phyloP scores from a whole-genome alignment of 345 rosid genomes.

The Acer campestre region DNA sequence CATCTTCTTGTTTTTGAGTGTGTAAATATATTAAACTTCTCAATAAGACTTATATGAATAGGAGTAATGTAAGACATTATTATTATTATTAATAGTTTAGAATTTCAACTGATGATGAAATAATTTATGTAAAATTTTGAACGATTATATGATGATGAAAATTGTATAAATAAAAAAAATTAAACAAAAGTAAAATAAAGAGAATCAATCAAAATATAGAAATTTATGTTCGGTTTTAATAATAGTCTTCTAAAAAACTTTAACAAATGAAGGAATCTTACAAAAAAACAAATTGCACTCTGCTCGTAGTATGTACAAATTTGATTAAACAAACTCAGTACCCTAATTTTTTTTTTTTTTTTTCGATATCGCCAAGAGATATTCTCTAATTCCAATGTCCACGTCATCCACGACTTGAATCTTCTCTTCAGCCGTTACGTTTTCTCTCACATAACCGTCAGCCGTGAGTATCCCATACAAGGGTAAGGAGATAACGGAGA shows the following conservation, averaged over 20 bases:
- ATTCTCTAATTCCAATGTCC: neutral
- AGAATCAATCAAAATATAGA: neutral
- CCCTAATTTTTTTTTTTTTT: neutral
- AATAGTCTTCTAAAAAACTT: neutral
- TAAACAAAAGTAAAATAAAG: too few species aligned
- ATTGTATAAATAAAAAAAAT: too few species aligned
- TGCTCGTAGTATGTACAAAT: neutral
- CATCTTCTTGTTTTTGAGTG: too few species aligned
- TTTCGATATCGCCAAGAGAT: neutral
- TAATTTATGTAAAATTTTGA: too few species aligned
- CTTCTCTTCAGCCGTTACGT: constrained; percentile 12
- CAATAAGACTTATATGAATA: neutral
- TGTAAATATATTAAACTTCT: neutral
- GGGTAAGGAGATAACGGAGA: constrained; percentile 81
- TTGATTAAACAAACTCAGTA: neutral
- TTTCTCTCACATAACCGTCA: constrained; percentile 37
- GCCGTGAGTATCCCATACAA: constrained; percentile 39
- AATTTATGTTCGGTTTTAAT: neutral
- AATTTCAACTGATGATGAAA: too few species aligned
- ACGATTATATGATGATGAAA: too few species aligned
- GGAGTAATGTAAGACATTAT: too few species aligned
- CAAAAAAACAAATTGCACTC: neutral
- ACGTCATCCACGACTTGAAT: neutral
- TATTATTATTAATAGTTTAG: too few species aligned
- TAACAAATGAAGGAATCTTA: neutral